Conservation (phyloP, 345 rosid genomes). For the Angophora floribunda region DNA sequence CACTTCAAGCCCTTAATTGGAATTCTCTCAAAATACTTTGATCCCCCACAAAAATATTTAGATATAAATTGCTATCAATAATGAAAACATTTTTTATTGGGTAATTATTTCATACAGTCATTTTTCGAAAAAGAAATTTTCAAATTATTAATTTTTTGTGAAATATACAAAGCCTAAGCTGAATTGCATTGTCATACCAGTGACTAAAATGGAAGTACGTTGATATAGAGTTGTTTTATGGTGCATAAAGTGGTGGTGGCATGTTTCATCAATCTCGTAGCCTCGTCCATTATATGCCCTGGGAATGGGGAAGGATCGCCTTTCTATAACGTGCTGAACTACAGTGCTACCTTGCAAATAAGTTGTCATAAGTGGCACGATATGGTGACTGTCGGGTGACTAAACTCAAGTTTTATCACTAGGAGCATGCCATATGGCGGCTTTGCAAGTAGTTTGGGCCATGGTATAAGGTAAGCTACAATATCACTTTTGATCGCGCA, state of each 20-base stretch:
- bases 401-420: not conserved
- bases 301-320: not conserved
- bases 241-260: not conserved
- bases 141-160: too few relatives aligned
- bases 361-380: not conserved
- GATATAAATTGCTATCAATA: too few relatives aligned
- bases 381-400: not conserved
- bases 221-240: not conserved
- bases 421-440: not conserved
- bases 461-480: not conserved
- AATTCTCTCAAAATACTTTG: too few relatives aligned
- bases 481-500: not conserved
- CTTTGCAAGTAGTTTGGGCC: not conserved
- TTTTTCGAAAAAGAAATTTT: too few relatives aligned
- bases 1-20: too few relatives aligned
- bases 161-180: not conserved
- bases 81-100: too few relatives aligned
- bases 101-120: too few relatives aligned
- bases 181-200: not conserved
- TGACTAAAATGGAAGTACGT: not conserved
- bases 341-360: not conserved
- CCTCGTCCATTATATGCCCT: not conserved
- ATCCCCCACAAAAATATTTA: too few relatives aligned
- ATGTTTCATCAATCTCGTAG: not conserved
- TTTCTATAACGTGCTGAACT: not conserved